Base-by-base conservation (phyloP, 495 filamentous ascomycete genomes). In the Annulohypoxylon moriforme region DNA sequence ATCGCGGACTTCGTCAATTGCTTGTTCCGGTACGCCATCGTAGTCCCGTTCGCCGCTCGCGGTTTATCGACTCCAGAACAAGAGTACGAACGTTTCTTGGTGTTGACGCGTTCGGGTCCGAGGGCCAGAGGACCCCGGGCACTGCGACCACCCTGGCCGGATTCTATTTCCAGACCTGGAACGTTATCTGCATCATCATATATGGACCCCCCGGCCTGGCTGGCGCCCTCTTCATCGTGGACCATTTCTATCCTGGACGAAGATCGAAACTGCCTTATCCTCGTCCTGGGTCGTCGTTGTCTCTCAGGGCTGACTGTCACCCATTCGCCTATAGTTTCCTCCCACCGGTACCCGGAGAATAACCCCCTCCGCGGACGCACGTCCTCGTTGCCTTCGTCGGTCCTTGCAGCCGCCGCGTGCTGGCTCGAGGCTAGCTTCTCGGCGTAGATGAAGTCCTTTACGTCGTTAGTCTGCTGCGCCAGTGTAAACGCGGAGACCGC, bases 281-380 rank as follows among this genome's bases (percentile, higher is more conserved):
- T 38, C 34, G 20, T 38, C 42, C 58, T 18, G 73, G 24, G 24
- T 38, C 33, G 57, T 20, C 52, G 68, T 20, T 46, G 68, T 62
- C 62, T 72, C 2, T 62, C 46, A 36, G 80, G 80, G 53, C 78
- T 83, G 16, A 68, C 75, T 10, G 70, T 81, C 16, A 86, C 81
- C 85, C 85, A 87, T 78, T 87, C 85, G 57, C 84, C 80, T 69
- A 87, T 86, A 24, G 81, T 85, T 64, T 85, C 85, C 62, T 87
- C 85, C 85, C 85, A 87, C 5, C 79, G 75, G 60, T 81, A 84
- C 14, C 81, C 79, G 7, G 77, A 72, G 50, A 81, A 78, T 2
- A 79, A 62, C 1, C 73, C 47, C 20, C 62, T 52, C n/a, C 65
- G 60, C 14, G 46, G 25, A 13, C 63, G 62, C n/a, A 53, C 46